Evolutionary conservation across 495 filamentous ascomycete species (phyloP).

Genomic region (Penicillium goetzii): DNA sequence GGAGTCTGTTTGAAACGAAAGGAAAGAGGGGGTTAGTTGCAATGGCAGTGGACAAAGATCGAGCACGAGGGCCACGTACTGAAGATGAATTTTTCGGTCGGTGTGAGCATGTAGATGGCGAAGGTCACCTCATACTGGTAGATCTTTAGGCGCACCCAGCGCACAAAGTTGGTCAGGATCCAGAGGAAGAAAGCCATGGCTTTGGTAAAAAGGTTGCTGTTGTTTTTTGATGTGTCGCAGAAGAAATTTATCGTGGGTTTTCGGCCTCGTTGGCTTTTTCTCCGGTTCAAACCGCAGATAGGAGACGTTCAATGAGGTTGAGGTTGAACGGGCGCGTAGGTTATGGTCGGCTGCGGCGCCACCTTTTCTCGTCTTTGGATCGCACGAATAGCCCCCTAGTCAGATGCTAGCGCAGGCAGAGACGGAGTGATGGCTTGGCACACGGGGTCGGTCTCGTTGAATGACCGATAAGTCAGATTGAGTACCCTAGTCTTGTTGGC

Average conservation of each 20-base stretch:
- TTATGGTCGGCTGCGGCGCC: neutral
- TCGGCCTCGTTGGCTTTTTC: neutral
- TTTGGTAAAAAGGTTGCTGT: neutral
- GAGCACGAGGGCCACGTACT: constrained; percentile 52
- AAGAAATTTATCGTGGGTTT: neutral
- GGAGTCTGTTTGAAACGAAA: constrained; percentile 62
- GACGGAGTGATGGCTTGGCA: constrained; percentile 6
- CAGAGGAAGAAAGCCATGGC: constrained; percentile 41
- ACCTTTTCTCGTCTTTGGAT: neutral
- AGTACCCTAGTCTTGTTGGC: constrained; percentile 1
- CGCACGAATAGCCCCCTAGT: neutral
- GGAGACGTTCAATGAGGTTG: neutral
- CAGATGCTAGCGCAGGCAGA: neutral
- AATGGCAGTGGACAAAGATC: neutral
- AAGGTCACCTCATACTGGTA: constrained; percentile 90
- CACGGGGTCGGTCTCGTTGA: neutral
- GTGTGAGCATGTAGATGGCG: constrained; percentile 83
- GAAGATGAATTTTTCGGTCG: constrained; percentile 83
- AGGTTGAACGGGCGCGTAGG: neutral
- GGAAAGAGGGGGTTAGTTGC: constrained; percentile 7
- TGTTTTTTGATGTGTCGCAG: neutral
- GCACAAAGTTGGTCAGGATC: constrained; percentile 51
- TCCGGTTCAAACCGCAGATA: neutral
- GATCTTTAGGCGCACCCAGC: constrained; percentile 74
- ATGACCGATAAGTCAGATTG: constrained; percentile 7